Evolutionary conservation across 2,329 filamentous ascomycete species (phyloP), one percentile per base, ranked within the genome.

Genomic region (Hymenoscyphus fraxineus): DNA sequence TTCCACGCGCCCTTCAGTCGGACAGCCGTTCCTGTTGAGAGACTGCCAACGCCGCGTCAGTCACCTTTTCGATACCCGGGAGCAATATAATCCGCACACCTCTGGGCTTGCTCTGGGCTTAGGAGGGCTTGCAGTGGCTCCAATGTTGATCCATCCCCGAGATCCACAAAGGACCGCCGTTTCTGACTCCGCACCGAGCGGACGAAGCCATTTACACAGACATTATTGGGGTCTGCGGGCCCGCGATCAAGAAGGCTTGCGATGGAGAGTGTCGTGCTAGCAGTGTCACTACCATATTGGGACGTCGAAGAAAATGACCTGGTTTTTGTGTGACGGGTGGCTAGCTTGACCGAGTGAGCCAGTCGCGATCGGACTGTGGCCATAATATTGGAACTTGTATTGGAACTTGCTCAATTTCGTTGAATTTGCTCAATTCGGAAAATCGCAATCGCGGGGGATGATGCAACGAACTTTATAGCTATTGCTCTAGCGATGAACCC

Each of bases 121-220:
- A 76, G 65, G 6, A 75, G 64, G 59, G 71, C 70, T 79, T 99
- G 95, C 63, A 98, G 77, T 35, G 91, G 82, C 67, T 88, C 82
- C 70, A 91, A 81, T 54, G 90, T 92, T 13, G 93, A 96, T 56
- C 95, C 95, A 80, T 99, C 95, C 12, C 89, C 89, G 61, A 98
- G 82, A 65, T 92, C 86, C 61, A 93, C 89, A 78, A 99, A 98
- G 5, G 90, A 88, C 65, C 90, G 82, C 27, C 84, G 84, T 76
- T 97, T 96, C 81, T 96, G 93, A 76, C 92, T 91, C 67, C 94
- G 85, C 66, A 97, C 88, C 3, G 92, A 94, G 68, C 91, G 86
- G 63, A 97, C 83, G 79, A 90, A 94, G 66, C 93, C 94, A 75
- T 90, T 84, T 70, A 97, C 80, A 64, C 83, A 82, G 58, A 89